phyloP scores from a whole-genome alignment of 495 filamentous ascomycete genomes.

The Trypethelium eluteriae region DNA sequence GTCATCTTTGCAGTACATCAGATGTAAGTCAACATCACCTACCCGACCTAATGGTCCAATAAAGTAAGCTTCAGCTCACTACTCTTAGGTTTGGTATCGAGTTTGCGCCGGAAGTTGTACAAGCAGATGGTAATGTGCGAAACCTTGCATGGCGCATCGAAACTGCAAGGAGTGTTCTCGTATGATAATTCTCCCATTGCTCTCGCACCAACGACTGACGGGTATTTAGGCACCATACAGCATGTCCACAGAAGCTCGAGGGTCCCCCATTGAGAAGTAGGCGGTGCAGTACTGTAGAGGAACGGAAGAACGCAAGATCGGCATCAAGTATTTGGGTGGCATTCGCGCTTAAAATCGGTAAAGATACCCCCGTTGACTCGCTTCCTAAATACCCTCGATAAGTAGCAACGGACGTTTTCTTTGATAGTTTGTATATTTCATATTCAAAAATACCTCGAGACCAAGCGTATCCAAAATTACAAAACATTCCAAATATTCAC shows the following conservation, averaged over 20 bases:
- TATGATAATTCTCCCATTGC: not conserved
- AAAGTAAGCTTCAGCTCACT: not conserved
- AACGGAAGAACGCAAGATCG: not conserved
- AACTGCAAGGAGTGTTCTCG: conserved; percentile 89
- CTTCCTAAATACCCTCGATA: not conserved
- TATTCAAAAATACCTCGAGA: not conserved
- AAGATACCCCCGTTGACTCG: not conserved
- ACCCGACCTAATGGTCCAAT: conserved; percentile 17
- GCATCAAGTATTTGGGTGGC: not conserved
- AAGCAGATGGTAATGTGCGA: conserved; percentile 81
- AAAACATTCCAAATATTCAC: not conserved
- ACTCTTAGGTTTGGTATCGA: conserved; percentile 73
- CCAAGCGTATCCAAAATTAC: not conserved
- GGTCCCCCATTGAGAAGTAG: not conserved
- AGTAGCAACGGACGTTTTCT: not conserved
- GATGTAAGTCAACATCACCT: conserved; percentile 49
- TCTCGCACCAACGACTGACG: not conserved
- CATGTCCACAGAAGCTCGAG: conserved; percentile 1
- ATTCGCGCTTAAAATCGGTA: not conserved
- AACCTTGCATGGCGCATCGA: conserved; percentile 93
- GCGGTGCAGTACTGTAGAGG: not conserved
- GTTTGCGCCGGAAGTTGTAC: conserved; percentile 85
- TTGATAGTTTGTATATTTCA: not conserved
- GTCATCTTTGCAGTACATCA: conserved; percentile 90
- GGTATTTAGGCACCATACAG: not conserved